phyloP scores from a whole-genome alignment of 1,284 basidiomycete genomes.

The Ustilago curta region DNA sequence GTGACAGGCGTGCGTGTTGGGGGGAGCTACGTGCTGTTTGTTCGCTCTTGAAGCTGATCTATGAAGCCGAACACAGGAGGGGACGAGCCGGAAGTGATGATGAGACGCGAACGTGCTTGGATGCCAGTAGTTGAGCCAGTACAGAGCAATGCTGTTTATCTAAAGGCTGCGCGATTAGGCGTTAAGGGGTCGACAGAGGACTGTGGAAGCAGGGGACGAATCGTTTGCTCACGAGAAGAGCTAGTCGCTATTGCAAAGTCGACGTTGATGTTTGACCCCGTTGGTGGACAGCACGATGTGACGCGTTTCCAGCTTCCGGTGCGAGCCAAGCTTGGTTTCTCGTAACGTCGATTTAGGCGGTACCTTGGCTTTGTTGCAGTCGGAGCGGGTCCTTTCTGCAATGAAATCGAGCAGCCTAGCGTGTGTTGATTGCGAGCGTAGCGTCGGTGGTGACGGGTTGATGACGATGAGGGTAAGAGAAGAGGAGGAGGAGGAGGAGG shows the following conservation, averaged over 20 bases:
- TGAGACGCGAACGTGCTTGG: neutral
- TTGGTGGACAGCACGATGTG: slow-evolving; percentile 8
- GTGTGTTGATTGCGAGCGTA: neutral
- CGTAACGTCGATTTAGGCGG: neutral
- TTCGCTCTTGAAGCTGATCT: neutral
- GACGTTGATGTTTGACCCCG: neutral
- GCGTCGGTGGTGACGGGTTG: slow-evolving; percentile 1
- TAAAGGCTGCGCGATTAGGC: no score
- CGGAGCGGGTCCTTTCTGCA: neutral
- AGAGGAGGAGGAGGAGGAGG: neutral
- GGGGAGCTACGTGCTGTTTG: neutral
- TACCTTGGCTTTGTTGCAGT: neutral
- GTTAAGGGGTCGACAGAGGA: neutral
- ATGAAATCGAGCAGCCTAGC: neutral
- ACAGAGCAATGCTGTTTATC: slow-evolving; percentile 5
- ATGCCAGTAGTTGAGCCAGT: slow-evolving; percentile 5
- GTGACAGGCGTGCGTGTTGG: neutral
- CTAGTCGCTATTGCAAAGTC: neutral
- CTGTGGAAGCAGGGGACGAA: neutral
- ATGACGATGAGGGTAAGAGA: slow-evolving; percentile 5
- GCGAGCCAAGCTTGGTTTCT: slow-evolving; percentile 3
- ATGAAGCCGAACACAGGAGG: neutral
- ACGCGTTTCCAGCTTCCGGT: slow-evolving; percentile 8
- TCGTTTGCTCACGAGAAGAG: neutral
- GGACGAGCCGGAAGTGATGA: neutral